Evolutionary conservation across 805 yeast species (phyloP), one percentile per base, ranked within the genome.

Genomic region (Helenozyma rhizophorensis): DNA sequence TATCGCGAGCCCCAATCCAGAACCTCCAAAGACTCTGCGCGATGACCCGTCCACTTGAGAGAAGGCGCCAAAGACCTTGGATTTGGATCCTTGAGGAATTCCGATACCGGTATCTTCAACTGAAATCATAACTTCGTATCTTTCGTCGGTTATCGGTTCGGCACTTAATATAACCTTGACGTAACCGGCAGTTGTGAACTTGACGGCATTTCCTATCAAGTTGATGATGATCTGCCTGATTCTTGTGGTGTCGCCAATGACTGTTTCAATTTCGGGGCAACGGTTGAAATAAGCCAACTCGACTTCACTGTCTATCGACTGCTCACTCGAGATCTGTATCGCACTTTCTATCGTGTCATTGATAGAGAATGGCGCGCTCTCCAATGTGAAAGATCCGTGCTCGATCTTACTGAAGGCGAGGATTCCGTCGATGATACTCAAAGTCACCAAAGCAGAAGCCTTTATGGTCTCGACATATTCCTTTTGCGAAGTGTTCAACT

Each of bases 31-130:
- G 9, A 57, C 67, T 38, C 79, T 48, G 36, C 72, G 55, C 1
- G 76, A 63, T 8, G 76, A 68, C 3, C 75, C 75, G 45, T 73
- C 79, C n/a, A 71, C 77, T 51, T 74, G 79, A 25, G 72, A 65
- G 42, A 73, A 73, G 4, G 76, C 75, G 5, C 72, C 66, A 47
- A 73, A 73, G 4, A 73, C 68, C 49, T 68, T 70, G 25, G 55
- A 50, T n/a, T 61, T 49, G 4, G 73, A 60, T 27, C 54, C 61
- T 22, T 55, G 53, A 2, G 76, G 73, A 21, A 74, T 73, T 1
- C 79, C 79, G 30, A 73, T 73, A 6, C 79, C 80, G 0, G 78
- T 68, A 41, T 74, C 79, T 21, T 60, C 52, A 11, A 73, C 76
- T 2, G 54, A 42, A 4, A 73, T 48, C 6, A 42, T 42, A 31